These are phyloP conservation scores for Rhododendron molle DNA, from an alignment of 148 eudicot genomes.

Conservation along the genomic window DNA sequence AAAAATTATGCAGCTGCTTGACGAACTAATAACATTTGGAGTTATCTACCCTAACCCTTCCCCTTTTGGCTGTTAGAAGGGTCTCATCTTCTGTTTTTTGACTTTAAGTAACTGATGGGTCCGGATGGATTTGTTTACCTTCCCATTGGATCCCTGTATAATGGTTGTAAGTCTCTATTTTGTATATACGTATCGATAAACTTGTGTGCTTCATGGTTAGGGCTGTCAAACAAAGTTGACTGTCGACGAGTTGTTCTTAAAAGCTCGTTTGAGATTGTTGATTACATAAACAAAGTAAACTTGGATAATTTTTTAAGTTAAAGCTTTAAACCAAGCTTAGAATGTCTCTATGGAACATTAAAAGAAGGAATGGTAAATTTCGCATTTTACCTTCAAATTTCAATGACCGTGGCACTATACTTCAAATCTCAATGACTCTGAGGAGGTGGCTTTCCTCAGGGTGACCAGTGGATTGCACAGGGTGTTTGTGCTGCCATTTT, in stretches of 20 bases:
- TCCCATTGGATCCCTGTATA: background rate
- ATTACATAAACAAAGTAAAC: background rate
- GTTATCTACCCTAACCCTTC: background rate
- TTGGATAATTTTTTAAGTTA: background rate
- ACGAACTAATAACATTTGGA: background rate
- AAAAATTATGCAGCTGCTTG: background rate
- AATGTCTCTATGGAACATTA: background rate
- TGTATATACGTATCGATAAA: background rate
- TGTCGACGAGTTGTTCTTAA: background rate
- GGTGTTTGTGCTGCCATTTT: too few relatives aligned
- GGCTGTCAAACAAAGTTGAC: background rate
- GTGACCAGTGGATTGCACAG: too few relatives aligned
- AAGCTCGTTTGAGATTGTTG: background rate
- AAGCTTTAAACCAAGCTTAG: background rate
- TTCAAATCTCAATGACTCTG: background rate
- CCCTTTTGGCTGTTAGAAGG: background rate
- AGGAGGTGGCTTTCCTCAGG: too few relatives aligned
- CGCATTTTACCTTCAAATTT: background rate
- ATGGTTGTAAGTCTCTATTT: background rate
- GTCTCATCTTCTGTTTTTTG: background rate
- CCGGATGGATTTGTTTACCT: background rate
- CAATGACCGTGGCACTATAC: background rate
- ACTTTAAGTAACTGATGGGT: background rate
- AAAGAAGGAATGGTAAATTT: background rate
- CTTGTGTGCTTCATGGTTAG: background rate